Conservation (phyloP, 2,329 filamentous ascomycete genomes). For the Diaporthe sp. region DNA sequence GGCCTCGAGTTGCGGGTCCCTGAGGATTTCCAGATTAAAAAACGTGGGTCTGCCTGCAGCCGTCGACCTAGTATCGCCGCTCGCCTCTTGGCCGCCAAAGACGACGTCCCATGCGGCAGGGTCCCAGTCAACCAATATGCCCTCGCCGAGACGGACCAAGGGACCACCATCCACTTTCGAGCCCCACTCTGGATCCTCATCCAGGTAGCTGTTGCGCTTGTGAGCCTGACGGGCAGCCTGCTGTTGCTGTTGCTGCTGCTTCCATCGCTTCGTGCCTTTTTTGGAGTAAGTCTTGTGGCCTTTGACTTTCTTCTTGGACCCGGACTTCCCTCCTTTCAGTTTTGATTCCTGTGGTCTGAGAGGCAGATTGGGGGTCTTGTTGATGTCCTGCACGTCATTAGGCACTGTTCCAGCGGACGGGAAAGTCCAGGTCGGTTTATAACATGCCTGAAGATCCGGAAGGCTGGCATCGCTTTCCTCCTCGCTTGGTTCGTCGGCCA, state of each 20-base stretch:
- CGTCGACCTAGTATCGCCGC: conserved; percentile 53
- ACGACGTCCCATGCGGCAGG: conserved; percentile 75
- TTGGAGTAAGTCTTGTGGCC: conserved; percentile 57
- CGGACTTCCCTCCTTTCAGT: conserved; percentile 34
- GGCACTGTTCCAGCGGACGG: conserved; percentile 20
- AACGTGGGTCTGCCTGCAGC: conserved; percentile 71
- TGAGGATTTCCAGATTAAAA: conserved; percentile 59
- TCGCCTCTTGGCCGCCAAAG: conserved; percentile 63
- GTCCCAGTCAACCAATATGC: conserved; percentile 88
- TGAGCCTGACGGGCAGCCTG: conserved; percentile 36
- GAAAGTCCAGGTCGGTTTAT: conserved; percentile 24
- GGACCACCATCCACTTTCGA: conserved; percentile 61
- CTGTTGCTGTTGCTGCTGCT: conserved; percentile 52
- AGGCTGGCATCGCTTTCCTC: conserved; percentile 52
- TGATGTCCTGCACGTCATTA: conserved; percentile 34
- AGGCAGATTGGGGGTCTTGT: conserved; percentile 37
- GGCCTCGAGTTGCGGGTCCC: conserved; percentile 73
- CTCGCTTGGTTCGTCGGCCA: conserved; percentile 69
- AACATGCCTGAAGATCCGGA: conserved; percentile 29
- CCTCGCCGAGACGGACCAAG: conserved; percentile 83
- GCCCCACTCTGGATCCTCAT: conserved; percentile 45
- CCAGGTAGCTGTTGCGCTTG: conserved; percentile 42
- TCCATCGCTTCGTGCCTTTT: conserved; percentile 59
- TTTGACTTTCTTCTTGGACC: conserved; percentile 61
- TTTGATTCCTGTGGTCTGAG: conserved; percentile 38